Evolutionary conservation across 225 moss, liverwort and hornwort genomes (phyloP).

Genomic region (Pseudisothecium myosuroides): DNA sequence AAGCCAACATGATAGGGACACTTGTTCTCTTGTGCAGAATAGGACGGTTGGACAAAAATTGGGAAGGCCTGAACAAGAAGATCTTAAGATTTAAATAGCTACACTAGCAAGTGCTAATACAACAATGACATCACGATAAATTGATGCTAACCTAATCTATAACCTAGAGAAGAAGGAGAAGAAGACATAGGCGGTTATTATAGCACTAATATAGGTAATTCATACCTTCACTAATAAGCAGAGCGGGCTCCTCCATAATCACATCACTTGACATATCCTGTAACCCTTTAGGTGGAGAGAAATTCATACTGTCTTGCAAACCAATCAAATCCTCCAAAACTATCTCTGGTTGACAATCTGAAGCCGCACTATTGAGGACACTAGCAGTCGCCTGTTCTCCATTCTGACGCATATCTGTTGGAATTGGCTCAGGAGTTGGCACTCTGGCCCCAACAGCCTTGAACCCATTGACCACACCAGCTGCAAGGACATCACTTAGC

Average conservation of each 20-base stretch:
- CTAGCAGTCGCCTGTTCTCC: conserved; percentile 7
- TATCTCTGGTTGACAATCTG: conserved; percentile 10
- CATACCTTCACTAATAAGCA: conserved; percentile 23
- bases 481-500: conserved; percentile 46
- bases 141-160: neutral
- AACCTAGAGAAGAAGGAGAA: neutral
- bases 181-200: neutral
- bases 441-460: conserved; percentile 35
- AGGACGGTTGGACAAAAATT: neutral
- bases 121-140: neutral
- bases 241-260: conserved; percentile 50
- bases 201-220: neutral
- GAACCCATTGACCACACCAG: conserved; percentile 47
- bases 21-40: neutral
- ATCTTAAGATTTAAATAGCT: neutral
- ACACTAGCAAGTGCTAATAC: neutral
- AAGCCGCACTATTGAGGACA: neutral
- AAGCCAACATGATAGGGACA: neutral
- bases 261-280: conserved; percentile 33
- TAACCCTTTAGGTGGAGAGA: conserved; percentile 18
- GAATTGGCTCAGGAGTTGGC: conserved; percentile 1
- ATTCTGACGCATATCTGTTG: conserved; percentile 1
- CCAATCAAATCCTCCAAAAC: conserved; percentile 13
- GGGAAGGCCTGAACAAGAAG: neutral
- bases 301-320: conserved; percentile 11